These are phyloP conservation scores for Aphanomyces astaci DNA, from an alignment of 352 stramenopile genomes.

Conservation along the genomic window DNA sequence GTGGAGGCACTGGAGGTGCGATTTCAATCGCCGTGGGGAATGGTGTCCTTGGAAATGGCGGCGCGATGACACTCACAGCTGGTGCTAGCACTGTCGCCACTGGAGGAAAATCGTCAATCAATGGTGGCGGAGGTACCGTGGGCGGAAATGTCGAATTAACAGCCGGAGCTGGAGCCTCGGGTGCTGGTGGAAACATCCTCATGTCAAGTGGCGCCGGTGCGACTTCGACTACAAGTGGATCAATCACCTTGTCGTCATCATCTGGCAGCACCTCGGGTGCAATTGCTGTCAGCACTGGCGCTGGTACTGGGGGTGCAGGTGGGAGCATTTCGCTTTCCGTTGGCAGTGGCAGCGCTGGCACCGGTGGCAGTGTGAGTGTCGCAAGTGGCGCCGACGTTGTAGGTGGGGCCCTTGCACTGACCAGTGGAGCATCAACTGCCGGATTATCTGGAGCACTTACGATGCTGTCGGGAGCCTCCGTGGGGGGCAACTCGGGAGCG, in stretches of 20 bases:
- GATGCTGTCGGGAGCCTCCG: slow-evolving; percentile 9
- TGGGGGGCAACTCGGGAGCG: slow-evolving; percentile 16
- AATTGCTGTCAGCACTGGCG: slow-evolving; percentile 28
- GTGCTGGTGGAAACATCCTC: slow-evolving; percentile 27
- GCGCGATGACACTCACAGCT: slow-evolving; percentile 22
- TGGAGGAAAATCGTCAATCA: slow-evolving; percentile 22
- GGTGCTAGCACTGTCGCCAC: slow-evolving; percentile 24
- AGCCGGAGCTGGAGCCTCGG: slow-evolving; percentile 27
- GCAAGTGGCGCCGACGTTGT: slow-evolving; percentile 15
- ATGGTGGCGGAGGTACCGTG: slow-evolving; percentile 24
- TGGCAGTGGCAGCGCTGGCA: slow-evolving; percentile 12
- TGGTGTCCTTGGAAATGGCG: slow-evolving; percentile 3
- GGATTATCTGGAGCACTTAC: slow-evolving; percentile 27
- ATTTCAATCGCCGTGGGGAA: slow-evolving; percentile 5
- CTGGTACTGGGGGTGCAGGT: slow-evolving; percentile 20
- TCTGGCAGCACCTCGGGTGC: slow-evolving; percentile 20
- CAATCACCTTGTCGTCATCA: slow-evolving; percentile 21
- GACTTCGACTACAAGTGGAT: slow-evolving; percentile 25
- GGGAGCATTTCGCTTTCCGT: slow-evolving; percentile 23
- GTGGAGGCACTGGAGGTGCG: not conserved
- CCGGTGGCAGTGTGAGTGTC: slow-evolving; percentile 26
- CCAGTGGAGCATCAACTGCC: slow-evolving; percentile 22
- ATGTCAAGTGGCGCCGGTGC: slow-evolving; percentile 26
- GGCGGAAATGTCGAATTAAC: slow-evolving; percentile 33
- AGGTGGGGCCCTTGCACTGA: slow-evolving; percentile 27